Conservation (phyloP, 2,329 filamentous ascomycete species). For the Berkeleyomyces basicola region DNA sequence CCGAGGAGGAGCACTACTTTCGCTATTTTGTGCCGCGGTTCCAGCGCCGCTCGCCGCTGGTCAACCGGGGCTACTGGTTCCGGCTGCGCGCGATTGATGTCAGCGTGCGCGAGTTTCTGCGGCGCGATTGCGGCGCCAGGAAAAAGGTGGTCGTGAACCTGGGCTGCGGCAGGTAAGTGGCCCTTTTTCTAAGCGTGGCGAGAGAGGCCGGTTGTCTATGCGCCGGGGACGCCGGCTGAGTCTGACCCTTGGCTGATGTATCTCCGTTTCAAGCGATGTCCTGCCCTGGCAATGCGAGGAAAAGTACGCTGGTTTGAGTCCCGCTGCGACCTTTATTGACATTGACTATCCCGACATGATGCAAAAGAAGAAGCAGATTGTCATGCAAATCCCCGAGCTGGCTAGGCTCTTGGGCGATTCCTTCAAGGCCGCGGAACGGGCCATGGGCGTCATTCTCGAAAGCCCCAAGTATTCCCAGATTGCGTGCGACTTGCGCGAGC, state of each 20-base stretch:
- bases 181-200: too few relatives aligned
- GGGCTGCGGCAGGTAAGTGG: constrained; percentile 70
- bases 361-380: constrained; percentile 50
- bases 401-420: constrained; percentile 21
- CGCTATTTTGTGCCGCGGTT: constrained; percentile 76
- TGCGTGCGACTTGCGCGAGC: constrained; percentile 63
- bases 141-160: constrained; percentile 69
- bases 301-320: constrained; percentile 42
- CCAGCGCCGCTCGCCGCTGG: constrained; percentile 67
- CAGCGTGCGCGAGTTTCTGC: constrained; percentile 57
- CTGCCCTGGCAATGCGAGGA: constrained; percentile 69
- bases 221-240: too few relatives aligned
- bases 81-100: constrained; percentile 69
- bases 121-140: constrained; percentile 23
- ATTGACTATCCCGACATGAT: constrained; percentile 76
- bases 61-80: constrained; percentile 80
- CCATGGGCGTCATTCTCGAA: constrained; percentile 35
- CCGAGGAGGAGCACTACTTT: constrained; percentile 65
- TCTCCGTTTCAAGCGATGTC: constrained; percentile 47
- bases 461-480: constrained; percentile 62
- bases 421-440: constrained; percentile 19
- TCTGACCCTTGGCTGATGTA: background rate
- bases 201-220: too few relatives aligned
- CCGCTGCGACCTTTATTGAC: constrained; percentile 55
- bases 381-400: constrained; percentile 46